Evolutionary conservation across 192 early-diverging fungal genomes (phyloP).

Genomic region (Backusella tuberculispora): DNA sequence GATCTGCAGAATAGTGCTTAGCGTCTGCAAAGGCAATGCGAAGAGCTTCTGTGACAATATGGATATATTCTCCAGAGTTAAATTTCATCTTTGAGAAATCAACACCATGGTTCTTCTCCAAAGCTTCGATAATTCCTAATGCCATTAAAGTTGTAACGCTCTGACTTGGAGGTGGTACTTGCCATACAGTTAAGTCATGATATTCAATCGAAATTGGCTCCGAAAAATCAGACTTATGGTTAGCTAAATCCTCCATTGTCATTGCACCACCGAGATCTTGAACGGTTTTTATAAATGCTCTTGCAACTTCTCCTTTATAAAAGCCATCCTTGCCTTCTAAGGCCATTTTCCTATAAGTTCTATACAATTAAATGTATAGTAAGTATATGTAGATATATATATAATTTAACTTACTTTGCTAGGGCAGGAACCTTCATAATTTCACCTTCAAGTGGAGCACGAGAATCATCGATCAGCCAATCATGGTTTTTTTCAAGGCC

Average conservation of each 20-base stretch:
- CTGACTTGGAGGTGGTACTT: conserved; percentile 78
- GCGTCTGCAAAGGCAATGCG: conserved; percentile 79
- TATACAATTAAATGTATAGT: conserved; percentile 4
- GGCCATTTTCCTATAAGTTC: conserved; percentile 60
- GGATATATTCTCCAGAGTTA: conserved; percentile 65
- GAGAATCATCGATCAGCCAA: conserved; percentile 50
- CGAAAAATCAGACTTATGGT: conserved; percentile 55
- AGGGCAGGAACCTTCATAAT: conserved; percentile 59
- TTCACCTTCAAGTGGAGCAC: conserved; percentile 63
- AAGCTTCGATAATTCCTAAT: conserved; percentile 64
- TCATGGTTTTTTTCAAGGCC: conserved; percentile 49
- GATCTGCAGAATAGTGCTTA: conserved; percentile 69
- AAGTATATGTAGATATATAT: not conserved
- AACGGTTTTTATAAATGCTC: conserved; percentile 63
- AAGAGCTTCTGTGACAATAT: conserved; percentile 71
- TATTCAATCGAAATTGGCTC: conserved; percentile 69
- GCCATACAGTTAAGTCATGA: conserved; percentile 58
- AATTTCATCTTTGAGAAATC: conserved; percentile 51
- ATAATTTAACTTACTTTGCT: conserved; percentile 45
- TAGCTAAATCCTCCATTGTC: conserved; percentile 65
- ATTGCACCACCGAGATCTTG: conserved; percentile 60
- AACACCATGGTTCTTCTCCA: conserved; percentile 49
- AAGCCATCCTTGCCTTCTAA: conserved; percentile 67
- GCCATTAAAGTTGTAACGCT: conserved; percentile 76
- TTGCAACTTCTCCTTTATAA: conserved; percentile 68